Evolutionary conservation across 225 moss, liverwort and hornwort genomes (phyloP).

Genomic region (Straminergon stramineum): DNA sequence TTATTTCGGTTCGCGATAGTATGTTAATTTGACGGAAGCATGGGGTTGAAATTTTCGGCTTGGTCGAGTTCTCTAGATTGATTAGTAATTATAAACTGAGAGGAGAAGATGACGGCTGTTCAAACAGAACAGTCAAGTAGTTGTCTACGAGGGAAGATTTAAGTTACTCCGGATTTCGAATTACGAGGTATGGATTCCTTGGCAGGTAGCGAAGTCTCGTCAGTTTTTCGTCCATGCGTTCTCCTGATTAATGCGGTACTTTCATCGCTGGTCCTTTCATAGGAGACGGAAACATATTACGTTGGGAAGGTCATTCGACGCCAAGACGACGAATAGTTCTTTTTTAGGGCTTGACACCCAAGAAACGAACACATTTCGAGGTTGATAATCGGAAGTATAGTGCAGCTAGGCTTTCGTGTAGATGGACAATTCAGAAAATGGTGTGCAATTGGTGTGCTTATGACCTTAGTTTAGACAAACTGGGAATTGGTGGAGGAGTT

Average conservation of each 20-base stretch:
- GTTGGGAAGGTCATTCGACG: neutral
- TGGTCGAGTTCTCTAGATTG: neutral
- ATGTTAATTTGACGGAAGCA: neutral
- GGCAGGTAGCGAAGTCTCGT: neutral
- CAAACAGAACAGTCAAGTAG: neutral
- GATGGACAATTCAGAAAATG: neutral
- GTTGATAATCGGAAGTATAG: neutral
- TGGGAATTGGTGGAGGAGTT: neutral
- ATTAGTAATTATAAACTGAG: neutral
- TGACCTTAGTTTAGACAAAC: neutral
- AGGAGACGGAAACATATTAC: neutral
- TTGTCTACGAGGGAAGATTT: neutral
- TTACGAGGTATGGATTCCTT: neutral
- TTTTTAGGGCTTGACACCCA: neutral
- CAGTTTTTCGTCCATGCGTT: neutral
- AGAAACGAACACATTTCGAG: neutral
- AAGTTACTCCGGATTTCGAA: neutral
- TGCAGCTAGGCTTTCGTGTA: neutral
- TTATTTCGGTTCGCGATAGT: neutral
- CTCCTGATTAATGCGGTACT: neutral
- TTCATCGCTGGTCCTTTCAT: neutral
- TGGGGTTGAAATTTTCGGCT: neutral
- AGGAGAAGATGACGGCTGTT: neutral
- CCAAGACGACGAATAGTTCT: neutral
- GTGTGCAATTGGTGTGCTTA: neutral